Percentiles rank a stretch among this genome's conserved stretches.
Evolutionary conservation across 192 early-diverging fungal genomes (phyloP).

Genomic region (Cetraspora pellucida): DNA sequence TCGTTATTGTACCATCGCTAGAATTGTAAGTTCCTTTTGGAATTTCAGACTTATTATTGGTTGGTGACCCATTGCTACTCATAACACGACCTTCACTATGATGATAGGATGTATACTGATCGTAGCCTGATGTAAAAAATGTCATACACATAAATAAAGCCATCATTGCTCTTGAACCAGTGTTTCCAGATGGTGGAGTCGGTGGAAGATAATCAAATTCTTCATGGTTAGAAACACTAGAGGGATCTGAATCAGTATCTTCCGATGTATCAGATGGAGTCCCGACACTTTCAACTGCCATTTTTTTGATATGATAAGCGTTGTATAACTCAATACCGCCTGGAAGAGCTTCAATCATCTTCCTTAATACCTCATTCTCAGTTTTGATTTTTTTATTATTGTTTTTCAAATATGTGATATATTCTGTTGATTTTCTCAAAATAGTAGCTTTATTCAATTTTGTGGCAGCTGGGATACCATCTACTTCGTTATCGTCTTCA

Average conservation of each 20-base stretch:
- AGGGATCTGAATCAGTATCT: conserved; percentile 16
- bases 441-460: conserved; percentile 96
- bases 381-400: conserved; percentile 44
- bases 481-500: conserved; percentile 63
- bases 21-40: neutral
- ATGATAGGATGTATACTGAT: conserved; percentile 21
- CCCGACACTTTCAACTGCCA: neutral
- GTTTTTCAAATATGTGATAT: conserved; percentile 68
- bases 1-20: conserved; percentile 17
- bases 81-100: conserved; percentile 14
- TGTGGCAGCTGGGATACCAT: conserved; percentile 82
- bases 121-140: conserved; percentile 43
- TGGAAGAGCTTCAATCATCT: conserved; percentile 47
- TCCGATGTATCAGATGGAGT: neutral
- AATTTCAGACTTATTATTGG: neutral
- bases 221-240: conserved; percentile 36
- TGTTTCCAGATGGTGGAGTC: conserved; percentile 37
- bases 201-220: conserved; percentile 38
- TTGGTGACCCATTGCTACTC: neutral
- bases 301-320: conserved; percentile 22
- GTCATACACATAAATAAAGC: conserved; percentile 63
- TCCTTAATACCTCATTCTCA: conserved; percentile 51
- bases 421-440: conserved; percentile 88
- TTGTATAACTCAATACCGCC: conserved; percentile 50
- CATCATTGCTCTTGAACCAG: conserved; percentile 54